These are phyloP conservation scores for Strobilomyces echinocephalus DNA, from an alignment of 768 basidiomycete genomes.

Conservation along the genomic window DNA sequence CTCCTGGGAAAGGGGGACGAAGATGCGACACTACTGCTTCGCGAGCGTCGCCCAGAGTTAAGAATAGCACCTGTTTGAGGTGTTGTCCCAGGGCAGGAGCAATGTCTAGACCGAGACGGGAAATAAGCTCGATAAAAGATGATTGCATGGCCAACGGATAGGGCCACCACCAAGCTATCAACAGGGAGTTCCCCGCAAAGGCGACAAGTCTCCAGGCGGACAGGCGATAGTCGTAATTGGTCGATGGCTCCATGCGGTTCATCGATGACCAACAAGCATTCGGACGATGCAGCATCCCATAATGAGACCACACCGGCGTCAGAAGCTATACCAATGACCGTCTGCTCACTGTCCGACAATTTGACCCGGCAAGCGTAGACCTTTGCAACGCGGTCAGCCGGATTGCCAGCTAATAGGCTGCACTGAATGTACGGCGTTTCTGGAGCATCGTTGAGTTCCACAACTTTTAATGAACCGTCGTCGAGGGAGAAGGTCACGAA, in stretches of 20 bases:
- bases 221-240: constrained; percentile 55
- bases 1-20: constrained; percentile 46
- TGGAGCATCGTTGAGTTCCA: constrained; percentile 46
- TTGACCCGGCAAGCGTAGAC: constrained; percentile 51
- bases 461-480: constrained; percentile 64
- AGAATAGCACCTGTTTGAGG: constrained; percentile 43
- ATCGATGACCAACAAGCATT: constrained; percentile 59
- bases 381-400: constrained; percentile 47
- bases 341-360: constrained; percentile 44
- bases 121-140: constrained; percentile 61
- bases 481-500: constrained; percentile 57
- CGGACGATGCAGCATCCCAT: constrained; percentile 68
- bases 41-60: constrained; percentile 51
- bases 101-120: constrained; percentile 54
- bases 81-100: constrained; percentile 57
- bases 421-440: constrained; percentile 42
- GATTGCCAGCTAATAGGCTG: constrained; percentile 55
- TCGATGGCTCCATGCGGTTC: constrained; percentile 55
- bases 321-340: constrained; percentile 60
- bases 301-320: constrained; percentile 65
- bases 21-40: constrained; percentile 55
- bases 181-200: constrained; percentile 65
- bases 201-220: constrained; percentile 53
- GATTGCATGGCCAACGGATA: constrained; percentile 62
- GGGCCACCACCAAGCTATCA: constrained; percentile 61